phyloP scores from a whole-genome alignment of 2,329 filamentous ascomycete species.

The Cordyceps javanica region DNA sequence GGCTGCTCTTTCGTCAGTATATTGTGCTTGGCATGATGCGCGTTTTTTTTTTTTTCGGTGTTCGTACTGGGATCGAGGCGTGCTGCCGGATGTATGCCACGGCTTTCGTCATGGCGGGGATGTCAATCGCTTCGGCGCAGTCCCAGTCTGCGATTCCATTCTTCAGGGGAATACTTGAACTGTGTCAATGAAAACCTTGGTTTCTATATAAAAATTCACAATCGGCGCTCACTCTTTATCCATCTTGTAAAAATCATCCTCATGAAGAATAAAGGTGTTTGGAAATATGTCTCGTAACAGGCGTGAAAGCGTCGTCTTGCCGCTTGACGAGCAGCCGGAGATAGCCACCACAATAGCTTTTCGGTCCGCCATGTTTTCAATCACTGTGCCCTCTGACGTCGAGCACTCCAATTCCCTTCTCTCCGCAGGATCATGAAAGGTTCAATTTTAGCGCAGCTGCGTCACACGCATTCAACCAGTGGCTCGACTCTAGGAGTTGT shows the following conservation, averaged over 20 bases:
- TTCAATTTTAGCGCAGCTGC: neutral
- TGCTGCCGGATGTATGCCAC: slow-evolving; percentile 64
- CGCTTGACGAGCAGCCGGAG: slow-evolving; percentile 85
- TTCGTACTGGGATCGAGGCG: slow-evolving; percentile 57
- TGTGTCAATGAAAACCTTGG: neutral
- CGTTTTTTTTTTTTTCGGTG: neutral
- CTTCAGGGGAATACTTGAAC: slow-evolving; percentile 39
- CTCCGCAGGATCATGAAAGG: neutral
- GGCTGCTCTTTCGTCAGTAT: slow-evolving; percentile 17
- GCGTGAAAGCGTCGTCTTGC: slow-evolving; percentile 89
- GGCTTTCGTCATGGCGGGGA: slow-evolving; percentile 59
- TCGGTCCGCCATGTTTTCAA: slow-evolving; percentile 26
- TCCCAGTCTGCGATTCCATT: slow-evolving; percentile 82
- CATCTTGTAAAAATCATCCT: slow-evolving; percentile 91
- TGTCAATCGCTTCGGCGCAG: slow-evolving; percentile 70
- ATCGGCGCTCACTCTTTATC: slow-evolving; percentile 56
- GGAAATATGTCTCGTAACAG: slow-evolving; percentile 78
- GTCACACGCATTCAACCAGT: neutral
- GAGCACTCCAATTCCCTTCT: neutral
- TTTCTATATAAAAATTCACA: slow-evolving; percentile 5
- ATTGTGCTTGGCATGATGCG: neutral
- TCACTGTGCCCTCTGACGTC: neutral
- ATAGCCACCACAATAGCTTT: slow-evolving; percentile 67
- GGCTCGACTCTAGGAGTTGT: neutral
- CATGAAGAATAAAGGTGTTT: slow-evolving; percentile 75